Conservation (phyloP, 1,139 yeast genomes). For the Sugiyamaella japonica region DNA sequence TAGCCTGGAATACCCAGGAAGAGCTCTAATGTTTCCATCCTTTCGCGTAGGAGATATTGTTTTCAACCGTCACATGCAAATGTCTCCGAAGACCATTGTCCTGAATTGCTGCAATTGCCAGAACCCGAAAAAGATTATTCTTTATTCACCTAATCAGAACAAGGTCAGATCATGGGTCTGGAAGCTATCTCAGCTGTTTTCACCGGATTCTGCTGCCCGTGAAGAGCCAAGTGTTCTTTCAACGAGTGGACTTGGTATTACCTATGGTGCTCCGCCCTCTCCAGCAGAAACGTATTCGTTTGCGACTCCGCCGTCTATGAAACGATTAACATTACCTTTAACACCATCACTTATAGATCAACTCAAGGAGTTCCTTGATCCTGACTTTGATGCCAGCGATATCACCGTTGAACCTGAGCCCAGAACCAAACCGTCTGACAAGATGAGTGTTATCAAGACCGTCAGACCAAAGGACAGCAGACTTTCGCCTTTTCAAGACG, state of each 20-base stretch:
- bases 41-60: constrained; percentile 38
- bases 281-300: constrained; percentile 1
- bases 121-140: constrained; percentile 30
- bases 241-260: constrained; percentile 21
- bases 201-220: neutral
- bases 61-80: constrained; percentile 20
- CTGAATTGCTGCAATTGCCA: constrained; percentile 27
- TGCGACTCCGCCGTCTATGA: constrained; percentile 8
- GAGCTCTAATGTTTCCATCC: constrained; percentile 41
- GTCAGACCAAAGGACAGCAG: neutral
- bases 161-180: constrained; percentile 30
- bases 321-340: constrained; percentile 21
- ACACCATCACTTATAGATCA: constrained; percentile 27
- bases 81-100: constrained; percentile 21
- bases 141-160: constrained; percentile 34
- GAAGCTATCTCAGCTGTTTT: constrained; percentile 35
- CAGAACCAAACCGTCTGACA: neutral
- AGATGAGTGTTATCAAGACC: neutral
- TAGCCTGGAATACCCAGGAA: constrained; percentile 39
- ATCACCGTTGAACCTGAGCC: neutral
- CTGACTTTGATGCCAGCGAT: constrained; percentile 14
- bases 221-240: neutral
- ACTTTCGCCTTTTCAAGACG: neutral
- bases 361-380: constrained; percentile 23
- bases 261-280: constrained; percentile 6